Evolutionary conservation across 2,329 filamentous ascomycete species (phyloP).

Genomic region (Fusarium sp.): DNA sequence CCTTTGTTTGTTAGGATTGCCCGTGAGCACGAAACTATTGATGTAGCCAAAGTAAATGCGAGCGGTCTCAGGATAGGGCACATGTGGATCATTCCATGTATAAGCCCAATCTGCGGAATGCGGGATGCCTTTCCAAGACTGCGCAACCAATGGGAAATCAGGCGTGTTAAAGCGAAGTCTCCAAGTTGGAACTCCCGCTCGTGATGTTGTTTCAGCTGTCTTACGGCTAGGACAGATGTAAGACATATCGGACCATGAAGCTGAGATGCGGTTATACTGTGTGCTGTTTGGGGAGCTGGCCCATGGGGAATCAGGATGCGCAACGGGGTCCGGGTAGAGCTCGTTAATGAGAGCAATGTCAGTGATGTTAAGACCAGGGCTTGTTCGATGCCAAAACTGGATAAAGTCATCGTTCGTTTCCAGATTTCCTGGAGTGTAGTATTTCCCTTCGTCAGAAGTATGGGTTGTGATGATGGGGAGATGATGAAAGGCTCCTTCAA

Average conservation of each 20-base stretch:
- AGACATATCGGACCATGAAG: constrained; percentile 22
- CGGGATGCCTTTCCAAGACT: constrained; percentile 11
- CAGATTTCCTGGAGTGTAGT: constrained; percentile 11
- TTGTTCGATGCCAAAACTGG: constrained; percentile 17
- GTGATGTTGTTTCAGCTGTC: not conserved
- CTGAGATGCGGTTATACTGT: constrained; percentile 21
- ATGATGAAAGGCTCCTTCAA: constrained; percentile 3
- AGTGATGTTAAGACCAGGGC: constrained; percentile 11
- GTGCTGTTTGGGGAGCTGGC: constrained; percentile 15
- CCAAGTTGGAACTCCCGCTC: constrained; percentile 7
- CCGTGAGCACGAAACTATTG: constrained; percentile 12
- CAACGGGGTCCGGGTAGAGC: constrained; percentile 1
- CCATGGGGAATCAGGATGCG: constrained; percentile 16
- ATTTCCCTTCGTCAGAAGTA: constrained; percentile 16
- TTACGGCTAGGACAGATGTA: constrained; percentile 20
- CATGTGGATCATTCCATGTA: constrained; percentile 12
- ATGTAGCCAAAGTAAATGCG: not conserved
- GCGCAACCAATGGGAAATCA: constrained; percentile 2
- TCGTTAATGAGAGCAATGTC: constrained; percentile 16
- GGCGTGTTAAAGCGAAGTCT: constrained; percentile 19
- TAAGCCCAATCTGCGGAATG: constrained; percentile 13
- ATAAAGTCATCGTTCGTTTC: constrained; percentile 23
- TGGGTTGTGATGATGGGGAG: constrained; percentile 13
- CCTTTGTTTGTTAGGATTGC: not conserved
- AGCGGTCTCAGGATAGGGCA: constrained; percentile 7